Conservation (phyloP, 495 filamentous ascomycete species). For the Hypoxylon rickii region DNA sequence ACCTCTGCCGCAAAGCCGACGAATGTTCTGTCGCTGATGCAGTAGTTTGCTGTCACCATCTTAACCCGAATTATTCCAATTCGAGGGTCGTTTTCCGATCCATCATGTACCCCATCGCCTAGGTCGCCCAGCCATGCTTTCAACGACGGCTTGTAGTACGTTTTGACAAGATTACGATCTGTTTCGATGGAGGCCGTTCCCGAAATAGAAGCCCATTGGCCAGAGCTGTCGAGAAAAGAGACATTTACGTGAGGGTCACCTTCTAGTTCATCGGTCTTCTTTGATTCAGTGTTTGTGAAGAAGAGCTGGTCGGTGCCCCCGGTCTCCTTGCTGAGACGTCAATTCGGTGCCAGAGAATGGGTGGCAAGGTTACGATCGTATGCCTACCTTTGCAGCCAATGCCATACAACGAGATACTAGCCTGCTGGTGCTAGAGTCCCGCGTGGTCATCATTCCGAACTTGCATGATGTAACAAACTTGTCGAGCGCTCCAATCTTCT, state of each 20-base stretch:
- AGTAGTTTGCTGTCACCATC: conserved; percentile 67
- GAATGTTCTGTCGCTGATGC: conserved; percentile 54
- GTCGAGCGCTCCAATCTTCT: conserved; percentile 78
- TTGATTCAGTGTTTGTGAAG: conserved; percentile 90
- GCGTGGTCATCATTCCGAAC: conserved; percentile 78
- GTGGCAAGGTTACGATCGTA: background rate
- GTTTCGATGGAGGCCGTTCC: conserved; percentile 70
- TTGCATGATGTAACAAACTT: conserved; percentile 71
- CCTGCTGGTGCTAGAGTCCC: conserved; percentile 58
- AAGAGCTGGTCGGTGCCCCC: conserved; percentile 87
- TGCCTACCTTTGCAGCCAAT: conserved; percentile 75
- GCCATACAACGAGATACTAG: conserved; percentile 89
- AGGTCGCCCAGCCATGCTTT: conserved; percentile 93
- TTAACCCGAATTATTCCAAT: conserved; percentile 52
- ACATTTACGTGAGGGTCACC: conserved; percentile 81
- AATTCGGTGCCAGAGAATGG: no score
- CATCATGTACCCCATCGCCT: conserved; percentile 84
- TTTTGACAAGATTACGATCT: conserved; percentile 67
- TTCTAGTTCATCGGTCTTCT: conserved; percentile 84
- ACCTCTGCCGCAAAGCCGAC: conserved; percentile 69
- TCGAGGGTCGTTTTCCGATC: conserved; percentile 72
- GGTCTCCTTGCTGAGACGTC: conserved; percentile 67
- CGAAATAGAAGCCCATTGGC: conserved; percentile 77
- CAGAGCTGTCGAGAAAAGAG: conserved; percentile 76
- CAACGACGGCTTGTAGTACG: conserved; percentile 75